phyloP scores from a whole-genome alignment of 176 grass and related monocot genomes.

The Poa annua region DNA sequence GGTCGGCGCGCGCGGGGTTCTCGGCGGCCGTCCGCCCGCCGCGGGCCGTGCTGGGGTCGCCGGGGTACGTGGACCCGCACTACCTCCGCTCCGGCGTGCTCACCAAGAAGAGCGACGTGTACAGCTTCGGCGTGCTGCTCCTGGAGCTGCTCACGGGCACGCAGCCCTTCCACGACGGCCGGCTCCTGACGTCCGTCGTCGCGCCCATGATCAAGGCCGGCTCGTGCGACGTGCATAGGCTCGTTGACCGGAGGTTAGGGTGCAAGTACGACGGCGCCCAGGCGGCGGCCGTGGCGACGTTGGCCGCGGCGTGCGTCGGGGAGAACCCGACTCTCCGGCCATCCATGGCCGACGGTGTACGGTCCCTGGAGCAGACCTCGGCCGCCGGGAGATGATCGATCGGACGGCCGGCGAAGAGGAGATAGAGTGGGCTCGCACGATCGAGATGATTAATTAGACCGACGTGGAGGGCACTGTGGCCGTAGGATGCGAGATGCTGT shows the following conservation, averaged over 20 bases:
- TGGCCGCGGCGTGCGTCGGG: constrained; percentile 48
- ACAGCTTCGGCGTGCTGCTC: constrained; percentile 86
- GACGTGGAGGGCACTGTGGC: constrained; percentile 23
- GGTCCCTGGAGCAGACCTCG: constrained; percentile 25
- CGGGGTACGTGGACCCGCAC: constrained; percentile 90
- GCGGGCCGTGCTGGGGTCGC: constrained; percentile 58
- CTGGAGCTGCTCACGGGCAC: constrained; percentile 83
- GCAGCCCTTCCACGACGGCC: constrained; percentile 62
- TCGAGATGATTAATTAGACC: not conserved
- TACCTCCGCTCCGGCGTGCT: constrained; percentile 71
- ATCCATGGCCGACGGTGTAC: constrained; percentile 58
- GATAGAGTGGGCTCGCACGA: constrained; percentile 15
- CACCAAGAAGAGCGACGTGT: constrained; percentile 85
- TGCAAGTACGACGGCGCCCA: constrained; percentile 44
- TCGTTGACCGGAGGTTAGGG: constrained; percentile 64
- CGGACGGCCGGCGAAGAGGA: not conserved
- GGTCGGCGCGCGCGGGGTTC: constrained; percentile 70
- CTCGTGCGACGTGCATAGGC: not conserved
- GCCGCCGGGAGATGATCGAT: constrained; percentile 15
- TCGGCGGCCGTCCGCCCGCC: constrained; percentile 56
- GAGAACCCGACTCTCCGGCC: constrained; percentile 59
- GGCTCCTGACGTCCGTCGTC: constrained; percentile 51
- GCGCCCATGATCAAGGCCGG: constrained; percentile 25
- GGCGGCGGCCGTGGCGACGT: constrained; percentile 29
- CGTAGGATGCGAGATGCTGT: constrained; percentile 15